phyloP scores from a whole-genome alignment of 1,139 yeast species.

The Candida sojae region DNA sequence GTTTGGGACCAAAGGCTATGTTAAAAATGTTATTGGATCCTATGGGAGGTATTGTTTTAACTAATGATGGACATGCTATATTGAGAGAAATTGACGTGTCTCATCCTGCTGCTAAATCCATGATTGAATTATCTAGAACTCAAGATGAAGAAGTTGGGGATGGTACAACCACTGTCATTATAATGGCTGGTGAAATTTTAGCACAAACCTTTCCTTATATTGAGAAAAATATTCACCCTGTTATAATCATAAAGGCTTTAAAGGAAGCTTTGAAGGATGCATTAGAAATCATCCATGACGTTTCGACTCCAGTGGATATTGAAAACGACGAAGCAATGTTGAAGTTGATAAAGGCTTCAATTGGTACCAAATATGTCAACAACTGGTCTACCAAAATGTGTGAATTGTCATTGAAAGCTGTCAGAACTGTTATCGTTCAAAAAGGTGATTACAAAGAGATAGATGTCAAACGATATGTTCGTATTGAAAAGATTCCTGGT shows the following conservation, averaged over 20 bases:
- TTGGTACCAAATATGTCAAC: conserved; percentile 93
- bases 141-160: conserved; percentile 99
- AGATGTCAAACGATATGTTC: conserved; percentile 88
- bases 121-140: conserved; percentile 95
- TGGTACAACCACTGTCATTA: conserved; percentile 95
- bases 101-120: conserved; percentile 98
- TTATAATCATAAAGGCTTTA: conserved; percentile 89
- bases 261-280: conserved; percentile 92
- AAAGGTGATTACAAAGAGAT: conserved; percentile 78
- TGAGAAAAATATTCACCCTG: conserved; percentile 96
- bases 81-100: conserved; percentile 88
- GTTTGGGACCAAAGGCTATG: conserved; percentile 99
- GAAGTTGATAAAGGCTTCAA: conserved; percentile 82
- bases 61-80: conserved; percentile 97
- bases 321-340: conserved; percentile 86
- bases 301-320: conserved; percentile 82
- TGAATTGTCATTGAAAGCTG: conserved; percentile 82
- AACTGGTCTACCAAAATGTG: conserved; percentile 96
- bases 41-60: conserved; percentile 96
- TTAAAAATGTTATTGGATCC: conserved; percentile 97
- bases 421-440: conserved; percentile 73
- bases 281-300: conserved; percentile 79
- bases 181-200: conserved; percentile 92
- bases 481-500: conserved; percentile 96
- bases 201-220: conserved; percentile 94